phyloP scores from a whole-genome alignment of 2,329 filamentous ascomycete genomes.

The Chalaropsis thielavioides region DNA sequence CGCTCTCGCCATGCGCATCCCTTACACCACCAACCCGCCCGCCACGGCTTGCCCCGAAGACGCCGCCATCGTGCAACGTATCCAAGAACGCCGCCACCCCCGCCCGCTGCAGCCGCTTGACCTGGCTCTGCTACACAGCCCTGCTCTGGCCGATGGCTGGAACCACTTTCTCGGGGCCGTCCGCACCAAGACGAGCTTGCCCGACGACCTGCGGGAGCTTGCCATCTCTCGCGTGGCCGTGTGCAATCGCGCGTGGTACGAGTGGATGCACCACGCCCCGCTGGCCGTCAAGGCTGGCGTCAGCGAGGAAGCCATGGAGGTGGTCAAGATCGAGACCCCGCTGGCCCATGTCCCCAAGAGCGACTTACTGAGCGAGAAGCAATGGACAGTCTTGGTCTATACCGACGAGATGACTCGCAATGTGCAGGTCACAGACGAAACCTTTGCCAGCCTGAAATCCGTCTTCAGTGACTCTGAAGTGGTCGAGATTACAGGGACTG shows the following conservation, averaged over 20 bases:
- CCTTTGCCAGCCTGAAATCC: conserved; percentile 48
- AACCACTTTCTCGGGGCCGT: conserved; percentile 53
- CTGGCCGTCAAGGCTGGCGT: conserved; percentile 47
- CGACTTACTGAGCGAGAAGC: conserved; percentile 37
- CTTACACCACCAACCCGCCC: conserved; percentile 45
- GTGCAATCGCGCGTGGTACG: conserved; percentile 70
- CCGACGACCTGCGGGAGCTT: conserved; percentile 52
- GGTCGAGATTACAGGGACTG: conserved; percentile 67
- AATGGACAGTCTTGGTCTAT: conserved; percentile 57
- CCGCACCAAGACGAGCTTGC: conserved; percentile 37
- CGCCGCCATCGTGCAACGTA: conserved; percentile 45
- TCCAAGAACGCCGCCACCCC: conserved; percentile 50
- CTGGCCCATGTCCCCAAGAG: conserved; percentile 23
- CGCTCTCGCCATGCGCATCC: conserved; percentile 44
- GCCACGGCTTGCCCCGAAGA: conserved; percentile 32
- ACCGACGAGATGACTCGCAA: conserved; percentile 73
- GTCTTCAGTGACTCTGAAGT: conserved; percentile 56
- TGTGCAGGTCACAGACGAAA: conserved; percentile 52
- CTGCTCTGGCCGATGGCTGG: conserved; percentile 62
- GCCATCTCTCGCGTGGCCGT: conserved; percentile 70
- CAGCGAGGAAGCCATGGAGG: conserved; percentile 33
- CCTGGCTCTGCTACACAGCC: conserved; percentile 59
- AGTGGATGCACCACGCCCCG: conserved; percentile 68
- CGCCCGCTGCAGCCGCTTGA: conserved; percentile 63
- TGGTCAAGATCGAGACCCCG: conserved; percentile 27